Percentiles rank a stretch among this genome's conserved stretches.
phyloP scores from a whole-genome alignment of 495 filamentous ascomycete species.

The Jackrogersella minutella region DNA sequence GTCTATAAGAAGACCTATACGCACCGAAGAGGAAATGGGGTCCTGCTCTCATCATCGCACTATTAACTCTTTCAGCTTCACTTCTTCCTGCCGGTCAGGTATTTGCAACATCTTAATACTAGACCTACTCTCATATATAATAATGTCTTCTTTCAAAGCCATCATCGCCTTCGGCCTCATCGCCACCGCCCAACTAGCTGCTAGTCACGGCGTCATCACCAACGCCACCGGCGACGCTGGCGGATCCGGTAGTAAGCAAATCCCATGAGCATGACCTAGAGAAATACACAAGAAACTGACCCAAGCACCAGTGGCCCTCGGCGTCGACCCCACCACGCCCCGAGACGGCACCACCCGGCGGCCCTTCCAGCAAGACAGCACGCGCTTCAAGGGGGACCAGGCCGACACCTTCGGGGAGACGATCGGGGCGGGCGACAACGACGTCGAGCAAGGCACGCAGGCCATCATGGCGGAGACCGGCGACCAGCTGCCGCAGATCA shows the following conservation, averaged over 20 bases:
- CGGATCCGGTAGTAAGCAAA: conserved; percentile 54
- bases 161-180: conserved; percentile 46
- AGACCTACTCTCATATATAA: conserved; percentile 10
- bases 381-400: conserved; percentile 56
- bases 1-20: conserved; percentile 36
- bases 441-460: conserved; percentile 56
- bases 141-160: conserved; percentile 45
- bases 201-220: conserved; percentile 60
- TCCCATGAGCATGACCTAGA: background rate
- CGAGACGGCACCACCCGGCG: conserved; percentile 60
- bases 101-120: conserved; percentile 16
- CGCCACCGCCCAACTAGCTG: conserved; percentile 46
- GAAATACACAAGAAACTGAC: background rate
- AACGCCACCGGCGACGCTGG: conserved; percentile 57
- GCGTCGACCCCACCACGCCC: conserved; percentile 58
- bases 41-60: conserved; percentile 26
- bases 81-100: conserved; percentile 47
- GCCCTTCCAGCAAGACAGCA: conserved; percentile 63
- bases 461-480: conserved; percentile 57
- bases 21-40: conserved; percentile 15
- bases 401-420: conserved; percentile 57
- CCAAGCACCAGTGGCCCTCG: conserved; percentile 44
- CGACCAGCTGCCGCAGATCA: conserved; percentile 58
- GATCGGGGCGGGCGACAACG: conserved; percentile 53
- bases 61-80: conserved; percentile 20